Conservation (phyloP, 2,329 filamentous ascomycete species). For the Ophiosphaerella herpotricha region DNA sequence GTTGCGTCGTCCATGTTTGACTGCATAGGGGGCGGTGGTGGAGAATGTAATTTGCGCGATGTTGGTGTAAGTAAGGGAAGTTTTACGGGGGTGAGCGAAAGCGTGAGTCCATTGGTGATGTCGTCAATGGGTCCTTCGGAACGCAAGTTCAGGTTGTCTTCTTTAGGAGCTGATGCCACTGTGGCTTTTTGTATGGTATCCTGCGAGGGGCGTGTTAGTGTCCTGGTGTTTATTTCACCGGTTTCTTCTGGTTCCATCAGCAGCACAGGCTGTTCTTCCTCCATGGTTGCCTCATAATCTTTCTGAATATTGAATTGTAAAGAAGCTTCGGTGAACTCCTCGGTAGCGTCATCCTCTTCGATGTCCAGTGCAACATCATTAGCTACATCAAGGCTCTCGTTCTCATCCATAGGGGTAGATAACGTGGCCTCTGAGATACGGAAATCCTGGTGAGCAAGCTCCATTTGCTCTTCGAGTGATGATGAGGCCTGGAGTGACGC, state of each 20-base stretch:
- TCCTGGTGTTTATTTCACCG: too few relatives aligned
- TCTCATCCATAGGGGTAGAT: not conserved
- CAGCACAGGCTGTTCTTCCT: not conserved
- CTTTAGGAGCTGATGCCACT: not conserved
- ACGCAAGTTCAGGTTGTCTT: too few relatives aligned
- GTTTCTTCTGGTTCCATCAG: not conserved
- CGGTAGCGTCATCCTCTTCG: conserved; percentile 4
- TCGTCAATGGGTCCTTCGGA: conserved; percentile 10
- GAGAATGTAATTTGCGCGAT: conserved; percentile 33
- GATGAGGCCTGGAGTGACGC: not conserved
- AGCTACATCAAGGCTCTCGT: not conserved
- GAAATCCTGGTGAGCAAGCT: not conserved
- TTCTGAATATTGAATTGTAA: conserved; percentile 36
- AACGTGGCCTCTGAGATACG: conserved; percentile 3
- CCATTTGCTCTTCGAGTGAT: not conserved
- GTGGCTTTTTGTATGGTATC: not conserved
- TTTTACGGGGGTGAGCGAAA: conserved; percentile 22
- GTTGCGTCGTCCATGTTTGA: conserved; percentile 34
- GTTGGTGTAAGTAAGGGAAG: conserved; percentile 15
- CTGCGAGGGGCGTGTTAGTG: too few relatives aligned
- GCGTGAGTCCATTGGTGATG: conserved; percentile 39
- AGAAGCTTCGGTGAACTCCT: conserved; percentile 38
- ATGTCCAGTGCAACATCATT: not conserved
- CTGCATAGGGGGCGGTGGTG: conserved; percentile 30
- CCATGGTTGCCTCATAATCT: conserved; percentile 17